Evolutionary conservation across 2,329 filamentous ascomycete genomes (phyloP).

Genomic region (Harringtonia lauricola): DNA sequence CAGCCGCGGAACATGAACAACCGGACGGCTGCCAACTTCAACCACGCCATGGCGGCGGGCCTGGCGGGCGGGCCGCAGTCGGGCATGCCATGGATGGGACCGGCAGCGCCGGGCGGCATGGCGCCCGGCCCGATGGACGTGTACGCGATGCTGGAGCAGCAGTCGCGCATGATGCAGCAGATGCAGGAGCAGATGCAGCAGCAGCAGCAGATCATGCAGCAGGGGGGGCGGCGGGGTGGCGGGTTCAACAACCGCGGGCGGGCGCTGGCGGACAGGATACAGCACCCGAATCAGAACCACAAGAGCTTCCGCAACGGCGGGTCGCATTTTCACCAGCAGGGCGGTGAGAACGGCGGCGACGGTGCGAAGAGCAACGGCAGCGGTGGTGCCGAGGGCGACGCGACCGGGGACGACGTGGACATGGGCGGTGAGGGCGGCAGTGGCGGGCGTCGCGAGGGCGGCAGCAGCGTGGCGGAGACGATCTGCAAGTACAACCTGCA

Average conservation of each 20-base stretch:
- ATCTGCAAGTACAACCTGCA: conserved; percentile 83
- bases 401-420: conserved; percentile 48
- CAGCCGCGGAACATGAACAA: conserved; percentile 37
- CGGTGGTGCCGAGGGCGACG: background rate
- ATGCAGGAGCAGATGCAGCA: conserved; percentile 49
- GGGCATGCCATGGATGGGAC: conserved; percentile 36
- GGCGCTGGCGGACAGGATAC: conserved; percentile 67
- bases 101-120: conserved; percentile 18
- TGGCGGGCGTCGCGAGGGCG: conserved; percentile 37
- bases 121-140: conserved; percentile 39
- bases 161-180: conserved; percentile 76
- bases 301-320: conserved; percentile 42
- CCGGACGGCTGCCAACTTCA: conserved; percentile 34
- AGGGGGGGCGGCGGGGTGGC: conserved; percentile 29
- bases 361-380: conserved; percentile 22
- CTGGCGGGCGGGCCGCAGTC: conserved; percentile 22
- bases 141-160: conserved; percentile 76
- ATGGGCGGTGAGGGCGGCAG: conserved; percentile 28
- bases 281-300: conserved; percentile 37
- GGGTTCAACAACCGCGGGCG: conserved; percentile 28
- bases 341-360: conserved; percentile 19
- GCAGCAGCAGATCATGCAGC: conserved; percentile 43
- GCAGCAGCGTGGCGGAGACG: conserved; percentile 48
- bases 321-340: conserved; percentile 23
- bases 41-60: conserved; percentile 36